Percentiles rank a stretch among this genome's conserved stretches.
phyloP scores from a whole-genome alignment of 164 flowering plant genomes.

The Amborella trichopoda region DNA sequence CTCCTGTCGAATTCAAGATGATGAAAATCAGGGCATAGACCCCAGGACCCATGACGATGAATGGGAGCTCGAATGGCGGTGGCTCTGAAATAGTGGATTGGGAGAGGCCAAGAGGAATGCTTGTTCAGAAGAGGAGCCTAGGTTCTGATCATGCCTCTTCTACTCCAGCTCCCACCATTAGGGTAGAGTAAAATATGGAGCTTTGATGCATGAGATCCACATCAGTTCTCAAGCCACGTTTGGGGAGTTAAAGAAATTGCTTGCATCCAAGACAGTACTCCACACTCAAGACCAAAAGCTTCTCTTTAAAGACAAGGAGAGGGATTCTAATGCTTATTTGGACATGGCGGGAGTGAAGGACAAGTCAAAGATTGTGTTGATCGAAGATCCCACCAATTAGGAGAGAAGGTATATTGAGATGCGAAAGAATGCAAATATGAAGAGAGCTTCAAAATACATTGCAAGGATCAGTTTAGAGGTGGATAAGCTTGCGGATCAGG shows the following conservation, averaged over 20 bases:
- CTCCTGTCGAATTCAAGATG: too few relatives aligned
- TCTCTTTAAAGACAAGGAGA: slow-evolving; percentile 72
- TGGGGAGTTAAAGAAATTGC: slow-evolving; percentile 87
- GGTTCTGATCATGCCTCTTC: slow-evolving; percentile 33
- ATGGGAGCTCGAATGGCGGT: slow-evolving; percentile 3
- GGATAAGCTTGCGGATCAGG: slow-evolving; percentile 74
- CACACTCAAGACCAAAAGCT: slow-evolving; percentile 81
- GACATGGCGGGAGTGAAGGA: slow-evolving; percentile 75
- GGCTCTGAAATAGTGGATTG: slow-evolving; percentile 30
- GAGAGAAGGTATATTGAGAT: slow-evolving; percentile 71
- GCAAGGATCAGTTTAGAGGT: slow-evolving; percentile 73
- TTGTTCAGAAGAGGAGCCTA: slow-evolving; percentile 69
- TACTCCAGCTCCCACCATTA: slow-evolving; percentile 56
- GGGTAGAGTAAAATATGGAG: slow-evolving; percentile 75
- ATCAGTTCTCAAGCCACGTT: slow-evolving; percentile 87
- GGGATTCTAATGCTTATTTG: slow-evolving; percentile 56
- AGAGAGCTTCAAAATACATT: slow-evolving; percentile 62
- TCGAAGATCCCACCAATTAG: slow-evolving; percentile 72
- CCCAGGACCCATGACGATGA: slow-evolving; percentile 13
- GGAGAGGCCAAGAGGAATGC: slow-evolving; percentile 98
- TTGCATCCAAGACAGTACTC: slow-evolving; percentile 62
- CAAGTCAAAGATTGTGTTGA: slow-evolving; percentile 55
- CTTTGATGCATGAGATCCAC: slow-evolving; percentile 52
- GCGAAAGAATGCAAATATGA: slow-evolving; percentile 60
- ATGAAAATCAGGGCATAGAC: slow-evolving; percentile 30